phyloP scores from a whole-genome alignment of 1,284 basidiomycete species.

The Boletus semigastroideus region DNA sequence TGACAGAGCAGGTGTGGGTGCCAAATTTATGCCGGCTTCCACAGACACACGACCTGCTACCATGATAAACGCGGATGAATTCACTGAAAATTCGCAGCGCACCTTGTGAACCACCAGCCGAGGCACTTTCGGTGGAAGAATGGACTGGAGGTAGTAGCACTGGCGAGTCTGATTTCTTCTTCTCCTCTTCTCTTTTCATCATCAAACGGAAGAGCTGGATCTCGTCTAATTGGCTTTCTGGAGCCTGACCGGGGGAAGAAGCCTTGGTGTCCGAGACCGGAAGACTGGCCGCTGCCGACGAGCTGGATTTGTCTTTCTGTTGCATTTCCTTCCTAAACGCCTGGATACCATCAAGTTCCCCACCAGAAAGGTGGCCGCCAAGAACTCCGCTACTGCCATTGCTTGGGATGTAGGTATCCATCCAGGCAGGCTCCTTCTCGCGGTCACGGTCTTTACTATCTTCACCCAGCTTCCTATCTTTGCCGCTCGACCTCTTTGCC shows the following conservation, averaged over 20 bases:
- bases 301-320: constrained; percentile 59
- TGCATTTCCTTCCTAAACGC: constrained; percentile 88
- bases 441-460: constrained; percentile 59
- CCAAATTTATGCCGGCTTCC: constrained; percentile 12
- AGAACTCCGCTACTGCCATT: constrained; percentile 58
- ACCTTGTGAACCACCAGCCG: constrained; percentile 20
- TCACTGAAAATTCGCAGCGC: constrained; percentile 4
- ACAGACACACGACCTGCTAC: constrained; percentile 12
- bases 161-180: constrained; percentile 47
- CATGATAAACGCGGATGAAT: constrained; percentile 14
- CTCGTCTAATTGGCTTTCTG: constrained; percentile 63
- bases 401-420: constrained; percentile 80
- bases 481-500: constrained; percentile 54
- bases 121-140: constrained; percentile 10
- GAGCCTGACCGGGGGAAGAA: constrained; percentile 21
- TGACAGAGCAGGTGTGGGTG: constrained; percentile 2
- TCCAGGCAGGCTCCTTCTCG: constrained; percentile 88
- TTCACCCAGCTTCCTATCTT: constrained; percentile 57
- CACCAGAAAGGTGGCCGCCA: constrained; percentile 50
- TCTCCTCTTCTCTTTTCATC: constrained; percentile 82
- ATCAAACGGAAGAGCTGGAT: constrained; percentile 84
- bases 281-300: constrained; percentile 8
- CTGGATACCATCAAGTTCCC: constrained; percentile 82
- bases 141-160: not conserved
- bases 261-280: constrained; percentile 29